Base-by-base conservation (phyloP, 2,329 filamentous ascomycete species). In the Pseudogymnoascus verrucosus region DNA sequence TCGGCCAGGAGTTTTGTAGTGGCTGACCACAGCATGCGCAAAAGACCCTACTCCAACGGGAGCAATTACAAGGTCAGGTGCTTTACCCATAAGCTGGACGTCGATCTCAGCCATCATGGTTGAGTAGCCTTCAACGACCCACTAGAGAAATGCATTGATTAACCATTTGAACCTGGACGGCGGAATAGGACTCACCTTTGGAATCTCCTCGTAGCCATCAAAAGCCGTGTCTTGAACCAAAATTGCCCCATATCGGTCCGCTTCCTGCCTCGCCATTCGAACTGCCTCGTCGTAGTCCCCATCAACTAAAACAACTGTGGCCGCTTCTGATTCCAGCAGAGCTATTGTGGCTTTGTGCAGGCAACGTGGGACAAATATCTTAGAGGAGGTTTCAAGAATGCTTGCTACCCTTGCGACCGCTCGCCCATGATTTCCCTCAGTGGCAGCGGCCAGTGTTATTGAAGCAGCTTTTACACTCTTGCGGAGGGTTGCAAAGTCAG, bases 361-460 rank as follows among this genome's bases (percentile, higher is more conserved):
- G 23, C 77, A 79, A 0, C 70, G 70, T 0, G 89, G 88, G 1
- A 92, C 87, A 68, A 84, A 88, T 3, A 93, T 84, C 14, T 77
- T 76, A 0, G 80, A 80, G 0, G 76, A 69, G 0, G 91, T 74
- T 0, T 76, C 78, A 10, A 93, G 75, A 12, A 85, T 78, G 40
- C 74, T 77, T 0, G 82, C 87, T 84, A 93, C 90, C 5, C 83
- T 78, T 0, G 89, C 87, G 1, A 91, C 81, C 0, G 90, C 89
- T 1, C 89, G 78, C 0, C 90, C 90, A 78, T 89, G 89, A 67
- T 93, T 93, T 0, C 90, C 90, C 60, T 91, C 89, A 0, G 88
- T 91, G 1, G 86, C 86, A 0, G 89, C 84, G 42, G 87, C 80
- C 0, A 90, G 71, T 0, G 70, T 75, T 19, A 85, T 67, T 0